Evolutionary conservation across 2,329 filamentous ascomycete species (phyloP), one percentile per base, ranked within the genome.

Genomic region (Mycogone perniciosa): DNA sequence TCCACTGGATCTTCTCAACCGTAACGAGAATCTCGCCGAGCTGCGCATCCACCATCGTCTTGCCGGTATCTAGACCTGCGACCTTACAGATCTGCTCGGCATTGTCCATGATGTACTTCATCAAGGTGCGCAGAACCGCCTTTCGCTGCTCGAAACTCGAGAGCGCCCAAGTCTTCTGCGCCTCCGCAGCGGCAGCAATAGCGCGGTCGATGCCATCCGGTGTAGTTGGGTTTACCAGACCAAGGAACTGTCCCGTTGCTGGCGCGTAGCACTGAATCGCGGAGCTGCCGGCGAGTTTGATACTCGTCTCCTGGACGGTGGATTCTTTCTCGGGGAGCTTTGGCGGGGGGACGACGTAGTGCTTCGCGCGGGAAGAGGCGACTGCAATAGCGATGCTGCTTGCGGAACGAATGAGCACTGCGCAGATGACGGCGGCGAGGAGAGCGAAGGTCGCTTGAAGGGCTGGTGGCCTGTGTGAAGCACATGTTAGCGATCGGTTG

Each of bases 1-100:
- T 96, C 93, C 93, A 99, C 64, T 88, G 85, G 54, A 99, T 77
- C 74, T 96, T 96, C 75, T 97, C 93, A 0, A 81, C 84, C 6
- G 93, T 96, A 39, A 96, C 90, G 50, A 99, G 76, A 56, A 97
- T 91, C 76, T 99, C 93, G 47, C 93, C 93, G 50, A 99, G 84
- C 59, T 88, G 85, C 1, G 92, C 93, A 70, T 99, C 93, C 37
- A 97, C 84, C 75, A 92, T 88, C 2, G 95, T 96, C 77, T 99
- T 99, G 56, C 93, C 93, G 39, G 89, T 95, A 70, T 99, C 93
- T 34, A 96, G 77, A 63, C 89, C 95, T 45, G 91, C 92, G 31
- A 89, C 82, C 11, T 82, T 80, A 61, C 89, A 91, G 60, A 99
- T 95, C 29, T 85, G 78, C 57, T 92, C 86, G 66, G 96, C 90